phyloP scores from a whole-genome alignment of 1,284 basidiomycete genomes.

The Trametes versicolor region DNA sequence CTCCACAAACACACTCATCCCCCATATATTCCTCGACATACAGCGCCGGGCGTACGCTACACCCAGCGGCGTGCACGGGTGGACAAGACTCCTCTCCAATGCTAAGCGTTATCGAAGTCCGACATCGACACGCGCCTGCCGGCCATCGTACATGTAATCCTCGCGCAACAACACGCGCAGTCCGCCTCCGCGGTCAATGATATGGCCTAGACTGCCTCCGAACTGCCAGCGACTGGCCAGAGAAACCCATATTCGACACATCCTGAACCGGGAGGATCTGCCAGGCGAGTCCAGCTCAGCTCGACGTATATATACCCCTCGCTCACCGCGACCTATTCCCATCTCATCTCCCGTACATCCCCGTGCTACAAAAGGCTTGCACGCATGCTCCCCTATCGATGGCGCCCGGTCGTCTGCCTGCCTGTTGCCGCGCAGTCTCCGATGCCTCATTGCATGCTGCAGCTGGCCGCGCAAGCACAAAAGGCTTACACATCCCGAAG shows the following conservation, averaged over 20 bases:
- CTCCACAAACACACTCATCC: no score
- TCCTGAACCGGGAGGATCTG: background rate
- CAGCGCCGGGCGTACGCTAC: background rate
- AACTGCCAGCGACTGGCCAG: slow-evolving; percentile 7
- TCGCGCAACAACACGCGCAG: background rate
- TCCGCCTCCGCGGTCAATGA: slow-evolving; percentile 5
- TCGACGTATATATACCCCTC: slow-evolving; percentile 1
- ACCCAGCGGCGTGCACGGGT: background rate
- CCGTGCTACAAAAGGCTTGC: slow-evolving; percentile 21
- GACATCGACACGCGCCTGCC: slow-evolving; percentile 28
- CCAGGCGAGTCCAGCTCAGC: slow-evolving; percentile 2
- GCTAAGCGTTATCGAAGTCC: slow-evolving; percentile 34
- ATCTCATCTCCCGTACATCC: background rate
- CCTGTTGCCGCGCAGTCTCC: background rate
- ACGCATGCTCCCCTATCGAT: slow-evolving; percentile 25
- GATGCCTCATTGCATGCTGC: background rate
- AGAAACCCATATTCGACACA: background rate
- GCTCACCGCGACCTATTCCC: background rate
- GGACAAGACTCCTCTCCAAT: slow-evolving; percentile 18
- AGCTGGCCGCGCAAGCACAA: background rate
- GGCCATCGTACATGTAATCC: slow-evolving; percentile 19
- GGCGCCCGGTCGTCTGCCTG: background rate
- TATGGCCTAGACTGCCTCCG: slow-evolving; percentile 1
- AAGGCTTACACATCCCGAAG: background rate
- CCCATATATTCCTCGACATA: background rate